Evolutionary conservation across 2,329 filamentous ascomycete genomes (phyloP).

Genomic region (Hypomyces perniciosus): DNA sequence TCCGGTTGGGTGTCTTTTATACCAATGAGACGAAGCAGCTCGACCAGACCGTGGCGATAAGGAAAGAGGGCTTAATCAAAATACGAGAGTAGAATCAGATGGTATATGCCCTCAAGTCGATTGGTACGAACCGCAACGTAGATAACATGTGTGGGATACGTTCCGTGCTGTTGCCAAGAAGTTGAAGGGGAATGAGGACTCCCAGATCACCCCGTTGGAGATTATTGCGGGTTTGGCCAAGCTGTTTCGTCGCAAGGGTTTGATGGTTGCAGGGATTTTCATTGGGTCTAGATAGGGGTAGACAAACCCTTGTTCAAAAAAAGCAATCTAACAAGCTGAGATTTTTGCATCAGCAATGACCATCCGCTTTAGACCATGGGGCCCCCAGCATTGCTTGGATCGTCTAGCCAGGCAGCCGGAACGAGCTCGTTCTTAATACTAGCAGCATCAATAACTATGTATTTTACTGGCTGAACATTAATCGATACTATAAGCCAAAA

Average conservation of each 20-base stretch:
- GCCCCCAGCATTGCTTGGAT: no score
- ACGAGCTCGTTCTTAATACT: no score
- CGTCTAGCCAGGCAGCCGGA: no score
- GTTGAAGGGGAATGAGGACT: background rate
- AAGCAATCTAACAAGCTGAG: no score
- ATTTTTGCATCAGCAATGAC: no score
- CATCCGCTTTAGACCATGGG: no score
- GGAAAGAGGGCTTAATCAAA: background rate
- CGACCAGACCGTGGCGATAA: background rate
- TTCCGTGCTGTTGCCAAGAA: background rate
- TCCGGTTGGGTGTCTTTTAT: background rate
- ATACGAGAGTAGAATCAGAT: background rate
- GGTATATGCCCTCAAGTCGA: background rate
- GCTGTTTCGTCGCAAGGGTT: background rate
- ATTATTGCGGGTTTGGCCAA: background rate
- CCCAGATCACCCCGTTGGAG: background rate
- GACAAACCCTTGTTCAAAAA: no score
- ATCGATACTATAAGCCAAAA: no score
- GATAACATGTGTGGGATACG: background rate
- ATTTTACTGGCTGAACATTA: no score
- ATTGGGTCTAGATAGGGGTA: no score
- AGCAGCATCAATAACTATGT: no score
- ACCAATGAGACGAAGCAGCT: background rate
- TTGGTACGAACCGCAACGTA: background rate
- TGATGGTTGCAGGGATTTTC: background rate